phyloP scores from a whole-genome alignment of 2,329 filamentous ascomycete species.

The Zymoseptoria tritici region DNA sequence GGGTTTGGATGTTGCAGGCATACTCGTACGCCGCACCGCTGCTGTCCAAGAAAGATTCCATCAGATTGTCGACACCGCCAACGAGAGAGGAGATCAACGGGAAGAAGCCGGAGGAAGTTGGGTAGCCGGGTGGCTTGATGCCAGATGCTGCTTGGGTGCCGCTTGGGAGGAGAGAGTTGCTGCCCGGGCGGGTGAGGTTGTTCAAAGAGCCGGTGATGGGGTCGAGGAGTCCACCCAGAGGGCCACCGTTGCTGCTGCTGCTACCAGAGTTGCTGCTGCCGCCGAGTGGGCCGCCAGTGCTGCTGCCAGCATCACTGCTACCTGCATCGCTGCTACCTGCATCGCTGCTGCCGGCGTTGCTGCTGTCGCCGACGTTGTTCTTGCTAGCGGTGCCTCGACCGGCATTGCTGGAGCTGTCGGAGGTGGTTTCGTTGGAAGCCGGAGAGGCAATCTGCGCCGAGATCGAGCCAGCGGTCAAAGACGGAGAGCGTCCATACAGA shows the following conservation, averaged over 20 bases:
- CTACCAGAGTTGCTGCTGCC: not conserved
- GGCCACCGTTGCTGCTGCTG: not conserved
- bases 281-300: not conserved
- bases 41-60: constrained; percentile 19
- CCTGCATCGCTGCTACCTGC: too few species aligned
- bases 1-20: constrained; percentile 56
- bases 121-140: not conserved
- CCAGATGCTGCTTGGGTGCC: not conserved
- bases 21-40: constrained; percentile 51
- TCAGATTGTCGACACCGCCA: not conserved
- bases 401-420: not conserved
- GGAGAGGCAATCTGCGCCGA: not conserved
- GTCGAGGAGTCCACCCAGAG: not conserved
- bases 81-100: not conserved
- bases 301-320: not conserved
- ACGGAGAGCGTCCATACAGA: constrained; percentile 43
- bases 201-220: not conserved
- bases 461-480: constrained; percentile 23
- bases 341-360: not conserved
- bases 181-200: not conserved
- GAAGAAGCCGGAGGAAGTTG: not conserved
- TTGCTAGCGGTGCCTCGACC: not conserved
- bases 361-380: too few species aligned
- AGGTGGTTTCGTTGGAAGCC: not conserved
- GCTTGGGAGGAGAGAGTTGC: not conserved